Conservation (phyloP, 2,329 filamentous ascomycete species). For the Pseudogymnoascus pannorum region DNA sequence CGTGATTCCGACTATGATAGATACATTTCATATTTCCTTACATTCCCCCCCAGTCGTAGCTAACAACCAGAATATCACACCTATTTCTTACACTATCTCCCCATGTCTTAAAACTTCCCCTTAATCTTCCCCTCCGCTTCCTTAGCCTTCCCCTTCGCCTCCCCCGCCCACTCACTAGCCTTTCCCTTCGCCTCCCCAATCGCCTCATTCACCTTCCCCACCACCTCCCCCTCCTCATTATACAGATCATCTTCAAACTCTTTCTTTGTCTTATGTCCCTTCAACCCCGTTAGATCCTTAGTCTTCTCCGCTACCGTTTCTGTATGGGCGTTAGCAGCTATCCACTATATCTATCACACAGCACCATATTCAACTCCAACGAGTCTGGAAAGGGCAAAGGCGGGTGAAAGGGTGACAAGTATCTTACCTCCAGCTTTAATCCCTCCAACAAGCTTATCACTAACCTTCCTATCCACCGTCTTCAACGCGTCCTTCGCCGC, state of each 20-base stretch:
- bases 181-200: slow-evolving; percentile 30
- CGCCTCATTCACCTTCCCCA: slow-evolving; percentile 35
- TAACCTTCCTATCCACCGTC: slow-evolving; percentile 50
- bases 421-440: slow-evolving; percentile 50
- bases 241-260: slow-evolving; percentile 15
- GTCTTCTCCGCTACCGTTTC: slow-evolving; percentile 39
- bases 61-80: neutral
- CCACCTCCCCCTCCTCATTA: slow-evolving; percentile 33
- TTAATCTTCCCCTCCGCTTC: slow-evolving; percentile 15
- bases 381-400: neutral
- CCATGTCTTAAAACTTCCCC: neutral
- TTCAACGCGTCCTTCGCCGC: slow-evolving; percentile 53
- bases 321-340: slow-evolving; percentile 17
- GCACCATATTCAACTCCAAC: too few species aligned
- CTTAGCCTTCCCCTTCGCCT: slow-evolving; percentile 35
- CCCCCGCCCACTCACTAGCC: slow-evolving; percentile 32
- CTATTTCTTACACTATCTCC: neutral
- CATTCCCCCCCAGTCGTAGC: neutral
- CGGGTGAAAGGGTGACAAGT: neutral
- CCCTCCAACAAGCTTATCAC: slow-evolving; percentile 54
- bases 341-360: too few species aligned
- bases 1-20: neutral
- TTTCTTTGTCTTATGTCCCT: slow-evolving; percentile 16
- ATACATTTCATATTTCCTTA: neutral
- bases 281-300: slow-evolving; percentile 38